Base-by-base conservation (phyloP, 2,329 filamentous ascomycete species). In the Acarospora socialis region DNA sequence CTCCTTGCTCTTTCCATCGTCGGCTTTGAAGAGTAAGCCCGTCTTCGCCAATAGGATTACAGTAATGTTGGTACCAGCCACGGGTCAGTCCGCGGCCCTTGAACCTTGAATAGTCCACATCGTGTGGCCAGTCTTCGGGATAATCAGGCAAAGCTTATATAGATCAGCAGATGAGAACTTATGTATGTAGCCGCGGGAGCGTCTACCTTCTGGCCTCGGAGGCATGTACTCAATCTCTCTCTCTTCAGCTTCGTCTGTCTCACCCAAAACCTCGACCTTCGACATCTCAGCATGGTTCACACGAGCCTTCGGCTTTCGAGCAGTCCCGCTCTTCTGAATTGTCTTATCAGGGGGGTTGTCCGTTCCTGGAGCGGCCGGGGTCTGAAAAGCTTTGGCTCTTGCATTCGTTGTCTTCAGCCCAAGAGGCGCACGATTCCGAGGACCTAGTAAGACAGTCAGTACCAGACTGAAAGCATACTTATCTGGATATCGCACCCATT, bases 391-490 rank as follows among this genome's bases (percentile, higher is more conserved):
- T 50, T 65, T 72, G 37, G 77, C 70, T 62, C 92, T 95, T 33
- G 81, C 83, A 55, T 98, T 98, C 32, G 90, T 95, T 1, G 87
- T 95, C 58, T 98, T 98, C 65, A 82, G 78, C 20, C 87, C 87
- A 28, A 98, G 62, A 8, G 83, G 81, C 21, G 86, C 84, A 47
- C 87, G 75, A 37, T 65, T 76, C 37, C 74, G 73, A 30, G 76
- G 68, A 34, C 67, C 73, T 77, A 39, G 12, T 34, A 40, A 29
- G 32, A 28, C 18, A 18, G 39, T 31, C 25, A 35, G 30, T 14
- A 17, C 16, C 8, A 35, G 24, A 4, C 22, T 13, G 28, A 15
- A 12, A 26, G 34, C 12, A 29, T 24, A 21, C 14, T 25, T 34
- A 9, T n/a, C 29, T 42, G 37, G 14, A n/a, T 33, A 34, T 46